These are phyloP conservation scores for Nelumbo lutea DNA, from an alignment of 164 flowering plant genomes.

Conservation along the genomic window DNA sequence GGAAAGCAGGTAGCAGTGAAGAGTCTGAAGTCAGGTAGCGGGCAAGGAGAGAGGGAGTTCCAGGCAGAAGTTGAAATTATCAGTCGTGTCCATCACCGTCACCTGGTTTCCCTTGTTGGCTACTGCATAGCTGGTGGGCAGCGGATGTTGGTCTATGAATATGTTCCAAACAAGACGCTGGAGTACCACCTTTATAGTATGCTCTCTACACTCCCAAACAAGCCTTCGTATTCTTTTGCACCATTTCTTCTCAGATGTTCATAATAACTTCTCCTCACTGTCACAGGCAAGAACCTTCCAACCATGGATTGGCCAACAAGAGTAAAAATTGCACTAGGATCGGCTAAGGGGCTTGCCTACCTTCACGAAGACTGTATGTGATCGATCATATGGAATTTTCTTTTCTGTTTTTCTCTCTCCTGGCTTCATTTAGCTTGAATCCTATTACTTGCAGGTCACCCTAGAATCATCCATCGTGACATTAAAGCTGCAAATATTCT, in stretches of 20 bases:
- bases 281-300: constrained; percentile 40
- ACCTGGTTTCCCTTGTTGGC: constrained; percentile 80
- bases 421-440: not conserved
- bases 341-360: constrained; percentile 84
- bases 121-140: constrained; percentile 59
- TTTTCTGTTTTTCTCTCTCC: constrained; percentile 3
- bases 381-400: constrained; percentile 1
- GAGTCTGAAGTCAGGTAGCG: constrained; percentile 70
- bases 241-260: not conserved
- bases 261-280: not conserved
- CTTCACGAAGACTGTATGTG: constrained; percentile 84
- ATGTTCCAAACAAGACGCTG: constrained; percentile 64
- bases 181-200: constrained; percentile 84
- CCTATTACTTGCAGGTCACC: constrained; percentile 49
- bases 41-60: constrained; percentile 85
- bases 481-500: constrained; percentile 76
- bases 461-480: constrained; percentile 81
- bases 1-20: constrained; percentile 86
- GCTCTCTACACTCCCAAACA: not conserved
- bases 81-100: constrained; percentile 87
- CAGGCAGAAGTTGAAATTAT: constrained; percentile 95
- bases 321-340: constrained; percentile 64
- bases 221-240: not conserved
- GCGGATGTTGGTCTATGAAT: constrained; percentile 79
- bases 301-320: constrained; percentile 59